These are phyloP conservation scores for Lipomyces yamadae DNA, from an alignment of 805 yeast species.

Conservation along the genomic window DNA sequence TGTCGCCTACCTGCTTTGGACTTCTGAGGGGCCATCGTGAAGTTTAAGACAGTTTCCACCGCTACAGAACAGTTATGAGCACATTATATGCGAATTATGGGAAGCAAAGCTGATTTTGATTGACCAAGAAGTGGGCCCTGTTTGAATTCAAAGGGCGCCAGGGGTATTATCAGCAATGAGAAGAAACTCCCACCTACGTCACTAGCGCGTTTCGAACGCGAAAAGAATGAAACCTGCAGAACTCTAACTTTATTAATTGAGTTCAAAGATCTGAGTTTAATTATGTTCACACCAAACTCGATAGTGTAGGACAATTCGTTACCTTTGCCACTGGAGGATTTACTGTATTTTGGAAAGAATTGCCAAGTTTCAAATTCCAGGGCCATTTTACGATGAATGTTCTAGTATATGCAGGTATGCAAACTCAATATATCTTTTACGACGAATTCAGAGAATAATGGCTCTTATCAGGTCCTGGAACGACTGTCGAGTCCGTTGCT, in stretches of 20 bases:
- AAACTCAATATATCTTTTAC: conserved; percentile 18
- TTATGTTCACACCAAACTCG: no score
- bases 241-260: not conserved
- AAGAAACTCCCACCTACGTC: no score
- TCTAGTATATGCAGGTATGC: conserved; percentile 62
- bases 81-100: not conserved
- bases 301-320: not conserved
- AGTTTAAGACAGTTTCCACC: not conserved
- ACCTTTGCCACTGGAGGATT: not conserved
- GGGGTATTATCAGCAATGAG: not conserved
- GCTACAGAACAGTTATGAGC: not conserved
- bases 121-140: not conserved
- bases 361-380: not conserved
- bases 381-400: conserved; percentile 60
- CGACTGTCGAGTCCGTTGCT: conserved; percentile 83
- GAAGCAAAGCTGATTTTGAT: not conserved
- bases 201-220: no score
- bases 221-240: no score
- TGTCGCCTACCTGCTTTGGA: not conserved
- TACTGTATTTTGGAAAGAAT: not conserved
- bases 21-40: not conserved
- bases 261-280: no score
- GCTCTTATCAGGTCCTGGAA: conserved; percentile 63
- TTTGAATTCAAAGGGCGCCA: not conserved
- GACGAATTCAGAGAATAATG: not conserved